phyloP scores from a whole-genome alignment of 345 rosid species.

The Gossypium rotundifolium region DNA sequence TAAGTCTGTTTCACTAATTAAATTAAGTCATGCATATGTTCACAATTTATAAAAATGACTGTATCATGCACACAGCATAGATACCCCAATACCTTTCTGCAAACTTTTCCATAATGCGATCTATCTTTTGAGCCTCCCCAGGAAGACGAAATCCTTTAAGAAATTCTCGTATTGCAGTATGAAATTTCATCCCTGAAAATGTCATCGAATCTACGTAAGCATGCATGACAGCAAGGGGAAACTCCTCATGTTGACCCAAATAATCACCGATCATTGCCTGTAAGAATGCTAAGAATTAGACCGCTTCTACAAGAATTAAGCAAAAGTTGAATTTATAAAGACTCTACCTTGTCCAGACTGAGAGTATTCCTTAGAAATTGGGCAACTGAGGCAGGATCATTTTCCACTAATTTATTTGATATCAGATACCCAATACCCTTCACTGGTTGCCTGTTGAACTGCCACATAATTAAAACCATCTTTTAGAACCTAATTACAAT shows the following conservation, averaged over 20 bases:
- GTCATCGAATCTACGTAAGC: conserved; percentile 88
- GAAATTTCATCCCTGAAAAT: conserved; percentile 86
- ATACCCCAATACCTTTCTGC: conserved; percentile 71
- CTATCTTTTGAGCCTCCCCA: conserved; percentile 99
- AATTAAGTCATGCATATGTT: not conserved
- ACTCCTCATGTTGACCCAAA: conserved; percentile 96
- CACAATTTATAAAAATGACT: not conserved
- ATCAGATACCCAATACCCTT: conserved; percentile 74
- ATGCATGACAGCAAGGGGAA: conserved; percentile 98
- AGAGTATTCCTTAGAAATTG: conserved; percentile 71
- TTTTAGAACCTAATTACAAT: conserved; percentile 18
- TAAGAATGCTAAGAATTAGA: conserved; percentile 32
- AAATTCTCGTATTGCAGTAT: conserved; percentile 79
- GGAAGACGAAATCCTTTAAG: conserved; percentile 97
- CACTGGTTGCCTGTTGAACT: conserved; percentile 85
- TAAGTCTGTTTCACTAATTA: not conserved
- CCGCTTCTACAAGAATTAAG: conserved; percentile 19
- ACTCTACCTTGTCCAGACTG: conserved; percentile 71
- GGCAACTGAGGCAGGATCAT: conserved; percentile 75
- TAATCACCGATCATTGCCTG: conserved; percentile 97
- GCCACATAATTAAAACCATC: conserved; percentile 29
- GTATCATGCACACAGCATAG: not conserved
- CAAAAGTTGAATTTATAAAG: conserved; percentile 6
- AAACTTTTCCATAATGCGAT: conserved; percentile 97
- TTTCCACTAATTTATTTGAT: conserved; percentile 76